phyloP scores from a whole-genome alignment of 306 rosid species.

The Prosopis cineraria region DNA sequence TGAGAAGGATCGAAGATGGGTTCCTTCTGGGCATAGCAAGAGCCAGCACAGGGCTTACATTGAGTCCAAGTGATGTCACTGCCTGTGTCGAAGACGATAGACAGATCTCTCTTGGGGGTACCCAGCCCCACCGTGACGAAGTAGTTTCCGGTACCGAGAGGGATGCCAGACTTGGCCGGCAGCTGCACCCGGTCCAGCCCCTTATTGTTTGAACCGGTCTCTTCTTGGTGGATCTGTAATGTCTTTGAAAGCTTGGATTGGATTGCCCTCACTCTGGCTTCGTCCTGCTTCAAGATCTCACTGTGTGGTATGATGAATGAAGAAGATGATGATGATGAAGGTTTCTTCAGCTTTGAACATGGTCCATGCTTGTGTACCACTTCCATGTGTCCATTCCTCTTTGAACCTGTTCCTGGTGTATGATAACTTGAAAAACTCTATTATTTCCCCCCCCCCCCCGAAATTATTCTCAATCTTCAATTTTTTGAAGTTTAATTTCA shows the following conservation, averaged over 20 bases:
- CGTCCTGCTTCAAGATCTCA: constrained; percentile 46
- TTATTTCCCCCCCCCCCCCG: too few relatives aligned
- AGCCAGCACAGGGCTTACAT: constrained; percentile 57
- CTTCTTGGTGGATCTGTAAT: background rate
- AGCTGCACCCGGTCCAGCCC: constrained; percentile 26
- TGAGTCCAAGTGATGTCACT: constrained; percentile 90
- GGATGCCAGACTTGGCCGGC: constrained; percentile 58
- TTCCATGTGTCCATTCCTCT: constrained; percentile 38
- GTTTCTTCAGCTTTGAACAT: constrained; percentile 39
- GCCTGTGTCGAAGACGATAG: constrained; percentile 70
- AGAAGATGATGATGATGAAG: background rate
- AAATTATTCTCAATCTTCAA: too few relatives aligned
- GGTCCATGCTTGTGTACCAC: constrained; percentile 68
- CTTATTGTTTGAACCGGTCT: too few relatives aligned
- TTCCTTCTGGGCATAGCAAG: constrained; percentile 62
- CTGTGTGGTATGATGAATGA: background rate
- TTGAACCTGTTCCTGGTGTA: constrained; percentile 29
- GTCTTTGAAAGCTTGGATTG: constrained; percentile 29
- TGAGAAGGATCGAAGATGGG: constrained; percentile 47
- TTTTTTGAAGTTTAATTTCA: too few relatives aligned
- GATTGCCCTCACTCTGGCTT: constrained; percentile 46
- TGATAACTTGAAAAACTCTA: too few relatives aligned
- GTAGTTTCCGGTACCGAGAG: constrained; percentile 58
- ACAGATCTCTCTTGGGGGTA: constrained; percentile 51
- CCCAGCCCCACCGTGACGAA: constrained; percentile 69